These are phyloP conservation scores for Sporisorium graminicola DNA, from an alignment of 1,284 basidiomycete genomes.

Conservation along the genomic window DNA sequence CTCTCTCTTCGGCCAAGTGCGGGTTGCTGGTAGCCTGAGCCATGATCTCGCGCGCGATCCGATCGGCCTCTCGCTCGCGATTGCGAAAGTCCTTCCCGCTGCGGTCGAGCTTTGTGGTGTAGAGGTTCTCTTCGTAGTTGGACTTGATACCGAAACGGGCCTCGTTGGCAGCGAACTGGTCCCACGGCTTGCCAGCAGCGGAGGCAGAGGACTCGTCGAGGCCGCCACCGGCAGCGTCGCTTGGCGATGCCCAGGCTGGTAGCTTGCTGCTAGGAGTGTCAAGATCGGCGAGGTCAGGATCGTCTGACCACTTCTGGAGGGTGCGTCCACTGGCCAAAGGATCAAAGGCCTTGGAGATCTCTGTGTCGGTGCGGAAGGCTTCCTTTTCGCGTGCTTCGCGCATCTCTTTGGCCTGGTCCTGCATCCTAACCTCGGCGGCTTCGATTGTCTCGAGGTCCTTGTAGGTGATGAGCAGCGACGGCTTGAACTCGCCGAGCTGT, in stretches of 20 bases:
- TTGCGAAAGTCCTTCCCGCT: slow-evolving; percentile 86
- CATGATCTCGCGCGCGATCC: slow-evolving; percentile 90
- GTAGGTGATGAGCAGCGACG: slow-evolving; percentile 53
- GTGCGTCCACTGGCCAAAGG: slow-evolving; percentile 51
- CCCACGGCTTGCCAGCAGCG: slow-evolving; percentile 76
- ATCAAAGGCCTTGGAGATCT: slow-evolving; percentile 59
- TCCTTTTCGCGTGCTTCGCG: slow-evolving; percentile 48
- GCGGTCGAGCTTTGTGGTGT: slow-evolving; percentile 94
- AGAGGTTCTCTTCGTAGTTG: slow-evolving; percentile 91
- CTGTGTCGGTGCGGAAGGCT: slow-evolving; percentile 63
- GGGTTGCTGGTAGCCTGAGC: slow-evolving; percentile 75
- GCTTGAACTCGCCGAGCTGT: slow-evolving; percentile 51
- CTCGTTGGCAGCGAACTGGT: slow-evolving; percentile 96
- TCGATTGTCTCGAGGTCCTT: slow-evolving; percentile 56
- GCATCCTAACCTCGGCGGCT: slow-evolving; percentile 52
- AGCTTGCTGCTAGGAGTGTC: slow-evolving; percentile 31
- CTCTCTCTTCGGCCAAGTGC: slow-evolving; percentile 92
- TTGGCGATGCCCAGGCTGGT: slow-evolving; percentile 39
- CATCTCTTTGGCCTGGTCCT: slow-evolving; percentile 56
- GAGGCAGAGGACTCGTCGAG: slow-evolving; percentile 17
- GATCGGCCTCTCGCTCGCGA: slow-evolving; percentile 86
- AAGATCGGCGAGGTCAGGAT: slow-evolving; percentile 50
- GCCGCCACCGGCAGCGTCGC: slow-evolving; percentile 16
- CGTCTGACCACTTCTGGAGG: slow-evolving; percentile 62
- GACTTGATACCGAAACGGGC: slow-evolving; percentile 91